Conservation (phyloP, 2,329 filamentous ascomycete species). For the Elsinoe perseae region DNA sequence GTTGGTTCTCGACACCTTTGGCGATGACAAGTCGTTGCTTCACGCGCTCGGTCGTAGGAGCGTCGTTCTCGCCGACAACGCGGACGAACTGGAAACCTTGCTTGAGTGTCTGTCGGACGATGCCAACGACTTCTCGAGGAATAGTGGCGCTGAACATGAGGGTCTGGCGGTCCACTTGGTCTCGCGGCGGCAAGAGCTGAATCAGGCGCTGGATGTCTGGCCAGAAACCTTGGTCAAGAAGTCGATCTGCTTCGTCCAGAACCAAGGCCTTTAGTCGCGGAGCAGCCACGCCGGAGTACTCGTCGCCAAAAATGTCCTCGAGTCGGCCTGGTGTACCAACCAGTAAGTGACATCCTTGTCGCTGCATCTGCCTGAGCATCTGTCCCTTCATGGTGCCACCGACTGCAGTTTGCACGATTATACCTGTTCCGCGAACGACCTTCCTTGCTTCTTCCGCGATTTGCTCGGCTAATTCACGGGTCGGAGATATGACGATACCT, state of each 20-base stretch:
- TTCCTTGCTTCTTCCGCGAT: slow-evolving; percentile 65
- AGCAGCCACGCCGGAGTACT: slow-evolving; percentile 54
- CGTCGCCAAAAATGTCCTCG: slow-evolving; percentile 69
- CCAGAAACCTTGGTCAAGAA: slow-evolving; percentile 53
- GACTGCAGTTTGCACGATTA: slow-evolving; percentile 72
- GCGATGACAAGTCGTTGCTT: slow-evolving; percentile 69
- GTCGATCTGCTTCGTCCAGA: slow-evolving; percentile 59
- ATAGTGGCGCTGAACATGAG: slow-evolving; percentile 95
- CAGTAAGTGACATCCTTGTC: slow-evolving; percentile 76
- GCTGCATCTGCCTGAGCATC: slow-evolving; percentile 61
- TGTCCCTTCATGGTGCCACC: slow-evolving; percentile 73
- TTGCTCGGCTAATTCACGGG: slow-evolving; percentile 56
- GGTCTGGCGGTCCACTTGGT: slow-evolving; percentile 67
- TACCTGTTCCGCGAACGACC: slow-evolving; percentile 55
- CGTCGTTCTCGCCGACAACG: slow-evolving; percentile 75
- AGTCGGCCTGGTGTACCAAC: slow-evolving; percentile 86
- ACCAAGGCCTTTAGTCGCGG: slow-evolving; percentile 53
- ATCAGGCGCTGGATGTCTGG: slow-evolving; percentile 43
- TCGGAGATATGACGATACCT: slow-evolving; percentile 55
- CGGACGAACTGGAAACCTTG: slow-evolving; percentile 80
- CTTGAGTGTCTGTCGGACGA: slow-evolving; percentile 73
- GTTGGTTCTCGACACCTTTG: slow-evolving; percentile 62
- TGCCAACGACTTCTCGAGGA: slow-evolving; percentile 67
- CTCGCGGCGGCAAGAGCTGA: slow-evolving; percentile 52
- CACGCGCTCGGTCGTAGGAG: slow-evolving; percentile 74